Conservation (phyloP, 2,329 filamentous ascomycete genomes). For the Neonectria coccinea region DNA sequence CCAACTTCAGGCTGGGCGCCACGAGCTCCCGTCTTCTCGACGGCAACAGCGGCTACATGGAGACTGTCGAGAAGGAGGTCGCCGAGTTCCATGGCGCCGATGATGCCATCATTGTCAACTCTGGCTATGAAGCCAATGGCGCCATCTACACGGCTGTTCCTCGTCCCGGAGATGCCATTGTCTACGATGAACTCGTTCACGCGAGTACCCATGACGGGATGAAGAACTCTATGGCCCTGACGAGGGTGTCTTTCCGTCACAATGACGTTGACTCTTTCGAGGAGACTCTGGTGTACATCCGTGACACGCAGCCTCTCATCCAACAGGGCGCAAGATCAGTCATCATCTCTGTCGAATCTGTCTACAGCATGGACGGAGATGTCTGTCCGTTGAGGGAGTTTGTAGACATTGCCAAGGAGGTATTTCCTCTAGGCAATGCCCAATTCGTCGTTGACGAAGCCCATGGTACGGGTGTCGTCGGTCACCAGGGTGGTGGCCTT, state of each 20-base stretch:
- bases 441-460: constrained; percentile 69
- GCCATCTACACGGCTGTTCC: constrained; percentile 63
- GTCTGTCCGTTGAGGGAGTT: constrained; percentile 54
- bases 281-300: constrained; percentile 49
- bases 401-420: constrained; percentile 50
- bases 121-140: constrained; percentile 65
- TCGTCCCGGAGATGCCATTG: constrained; percentile 64
- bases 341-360: constrained; percentile 55
- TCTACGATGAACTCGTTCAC: constrained; percentile 76
- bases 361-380: constrained; percentile 64
- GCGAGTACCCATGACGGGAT: constrained; percentile 76
- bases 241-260: constrained; percentile 59
- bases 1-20: constrained; percentile 58
- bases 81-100: constrained; percentile 70
- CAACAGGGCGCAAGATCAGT: constrained; percentile 47
- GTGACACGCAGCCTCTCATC: constrained; percentile 47
- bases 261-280: constrained; percentile 55
- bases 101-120: constrained; percentile 70
- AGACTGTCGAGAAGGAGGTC: constrained; percentile 68
- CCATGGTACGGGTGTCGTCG: constrained; percentile 64
- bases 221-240: constrained; percentile 63
- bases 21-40: constrained; percentile 73
- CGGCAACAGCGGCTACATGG: constrained; percentile 71
- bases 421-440: constrained; percentile 52
- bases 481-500: constrained; percentile 60